These are phyloP conservation scores for Aspergillus sp. DNA, from an alignment of 2,329 filamentous ascomycete genomes.

Conservation along the genomic window DNA sequence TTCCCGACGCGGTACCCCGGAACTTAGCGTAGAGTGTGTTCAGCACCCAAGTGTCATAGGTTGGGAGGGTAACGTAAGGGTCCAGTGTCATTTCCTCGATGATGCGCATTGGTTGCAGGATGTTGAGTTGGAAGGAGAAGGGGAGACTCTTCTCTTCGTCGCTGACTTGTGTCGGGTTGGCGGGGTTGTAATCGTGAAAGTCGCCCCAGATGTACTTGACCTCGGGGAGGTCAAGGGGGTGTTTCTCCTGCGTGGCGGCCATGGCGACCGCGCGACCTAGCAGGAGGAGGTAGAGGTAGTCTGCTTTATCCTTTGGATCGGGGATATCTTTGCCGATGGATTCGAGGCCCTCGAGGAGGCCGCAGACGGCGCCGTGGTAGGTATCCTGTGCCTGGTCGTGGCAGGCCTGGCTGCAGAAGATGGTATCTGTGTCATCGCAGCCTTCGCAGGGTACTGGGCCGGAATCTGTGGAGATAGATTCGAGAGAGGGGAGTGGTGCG, in stretches of 20 bases:
- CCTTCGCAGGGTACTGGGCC: slow-evolving; percentile 46
- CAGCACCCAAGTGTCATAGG: slow-evolving; percentile 55
- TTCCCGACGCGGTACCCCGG: slow-evolving; percentile 81
- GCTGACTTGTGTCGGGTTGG: slow-evolving; percentile 3
- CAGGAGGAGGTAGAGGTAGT: slow-evolving; percentile 55
- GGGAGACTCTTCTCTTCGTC: slow-evolving; percentile 44
- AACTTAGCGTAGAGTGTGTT: slow-evolving; percentile 93
- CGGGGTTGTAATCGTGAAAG: slow-evolving; percentile 39
- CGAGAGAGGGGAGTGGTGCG: slow-evolving; percentile 58
- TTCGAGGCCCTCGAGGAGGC: slow-evolving; percentile 45
- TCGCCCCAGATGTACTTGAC: slow-evolving; percentile 62
- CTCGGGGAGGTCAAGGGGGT: slow-evolving; percentile 55
- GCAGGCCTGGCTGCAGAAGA: slow-evolving; percentile 56
- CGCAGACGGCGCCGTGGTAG: slow-evolving; percentile 56
- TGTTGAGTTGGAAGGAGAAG: slow-evolving; percentile 55
- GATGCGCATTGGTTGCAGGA: slow-evolving; percentile 54
- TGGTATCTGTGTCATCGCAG: slow-evolving; percentile 53
- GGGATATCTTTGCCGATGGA: slow-evolving; percentile 54
- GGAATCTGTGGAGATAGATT: slow-evolving; percentile 20
- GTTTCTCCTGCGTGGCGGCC: slow-evolving; percentile 52
- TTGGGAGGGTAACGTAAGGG: slow-evolving; percentile 44
- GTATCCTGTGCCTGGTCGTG: slow-evolving; percentile 47
- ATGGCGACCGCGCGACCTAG: slow-evolving; percentile 54
- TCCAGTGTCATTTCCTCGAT: slow-evolving; percentile 58
- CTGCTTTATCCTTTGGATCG: slow-evolving; percentile 51